These are phyloP conservation scores for Rosa multiflora DNA, from an alignment of 306 rosid genomes.

Conservation along the genomic window DNA sequence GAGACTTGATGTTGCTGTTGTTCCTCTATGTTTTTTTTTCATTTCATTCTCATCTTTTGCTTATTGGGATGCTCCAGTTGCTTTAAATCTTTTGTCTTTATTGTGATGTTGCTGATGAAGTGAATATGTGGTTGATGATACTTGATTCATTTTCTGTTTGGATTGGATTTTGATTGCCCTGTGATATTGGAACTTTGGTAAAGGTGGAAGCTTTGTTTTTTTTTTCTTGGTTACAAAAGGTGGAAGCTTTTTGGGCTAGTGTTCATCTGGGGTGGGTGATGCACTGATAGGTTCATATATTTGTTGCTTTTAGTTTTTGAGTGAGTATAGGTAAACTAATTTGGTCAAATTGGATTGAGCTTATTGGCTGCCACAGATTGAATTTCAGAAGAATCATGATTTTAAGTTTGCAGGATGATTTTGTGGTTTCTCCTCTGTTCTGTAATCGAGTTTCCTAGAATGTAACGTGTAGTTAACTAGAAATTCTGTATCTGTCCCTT, in stretches of 20 bases:
- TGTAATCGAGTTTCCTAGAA: slow-evolving; percentile 5
- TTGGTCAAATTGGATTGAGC: slow-evolving; percentile 7
- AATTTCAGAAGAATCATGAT: not conserved
- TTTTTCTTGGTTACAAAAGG: not conserved
- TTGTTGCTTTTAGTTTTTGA: slow-evolving; percentile 14
- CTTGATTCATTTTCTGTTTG: slow-evolving; percentile 14
- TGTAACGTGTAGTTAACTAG: not conserved
- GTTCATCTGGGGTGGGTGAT: slow-evolving; percentile 28
- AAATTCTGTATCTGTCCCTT: not conserved
- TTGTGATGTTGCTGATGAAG: slow-evolving; percentile 29
- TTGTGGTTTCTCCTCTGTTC: slow-evolving; percentile 12
- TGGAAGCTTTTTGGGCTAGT: slow-evolving; percentile 16
- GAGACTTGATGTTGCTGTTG: slow-evolving; percentile 18
- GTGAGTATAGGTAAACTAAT: slow-evolving; percentile 5
- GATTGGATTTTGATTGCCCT: slow-evolving; percentile 18
- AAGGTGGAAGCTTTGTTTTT: slow-evolving; percentile 16
- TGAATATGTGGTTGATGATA: slow-evolving; percentile 20
- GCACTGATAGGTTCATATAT: slow-evolving; percentile 3
- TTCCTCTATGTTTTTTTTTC: slow-evolving; percentile 7
- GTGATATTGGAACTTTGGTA: slow-evolving; percentile 22
- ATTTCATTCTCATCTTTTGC: slow-evolving; percentile 14
- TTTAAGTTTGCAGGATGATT: slow-evolving; percentile 8
- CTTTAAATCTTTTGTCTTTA: slow-evolving; percentile 26
- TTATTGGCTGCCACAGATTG: slow-evolving; percentile 12
- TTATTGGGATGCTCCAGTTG: slow-evolving; percentile 22